These are phyloP conservation scores for Aspergillus sclerotioniger DNA, from an alignment of 495 filamentous ascomycete genomes.

Conservation along the genomic window DNA sequence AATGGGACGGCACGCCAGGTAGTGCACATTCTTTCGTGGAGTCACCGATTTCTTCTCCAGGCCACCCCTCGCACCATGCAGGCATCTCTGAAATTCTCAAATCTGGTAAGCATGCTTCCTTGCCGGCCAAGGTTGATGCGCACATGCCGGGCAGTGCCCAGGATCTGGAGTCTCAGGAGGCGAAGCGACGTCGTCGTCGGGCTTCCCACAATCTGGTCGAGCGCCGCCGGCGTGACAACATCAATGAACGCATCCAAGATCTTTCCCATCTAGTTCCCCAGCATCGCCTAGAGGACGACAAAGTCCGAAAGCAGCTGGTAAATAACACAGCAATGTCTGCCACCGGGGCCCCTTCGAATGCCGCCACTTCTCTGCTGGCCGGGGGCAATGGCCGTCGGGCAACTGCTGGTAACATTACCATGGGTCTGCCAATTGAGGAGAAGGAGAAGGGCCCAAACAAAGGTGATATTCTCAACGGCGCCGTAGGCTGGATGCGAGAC, in stretches of 20 bases:
- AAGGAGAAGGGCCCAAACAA: constrained; percentile 99
- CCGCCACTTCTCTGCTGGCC: constrained; percentile 81
- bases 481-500: constrained; percentile 94
- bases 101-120: constrained; percentile 66
- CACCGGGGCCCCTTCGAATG: constrained; percentile 67
- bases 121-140: constrained; percentile 65
- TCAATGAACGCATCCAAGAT: constrained; percentile 97
- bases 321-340: constrained; percentile 87
- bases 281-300: constrained; percentile 94
- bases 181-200: constrained; percentile 82
- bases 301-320: constrained; percentile 87
- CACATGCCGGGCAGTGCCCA: constrained; percentile 48
- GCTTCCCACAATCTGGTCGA: constrained; percentile 97
- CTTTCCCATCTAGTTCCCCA: constrained; percentile 87
- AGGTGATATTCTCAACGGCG: constrained; percentile 95
- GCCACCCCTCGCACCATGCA: constrained; percentile 53
- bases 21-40: constrained; percentile 77
- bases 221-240: constrained; percentile 91
- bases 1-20: constrained; percentile 79
- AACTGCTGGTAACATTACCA: constrained; percentile 79
- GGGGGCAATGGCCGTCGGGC: constrained; percentile 81
- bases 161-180: constrained; percentile 76
- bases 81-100: constrained; percentile 70
- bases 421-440: constrained; percentile 87
- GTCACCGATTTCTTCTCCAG: constrained; percentile 75